phyloP scores from a whole-genome alignment of 1,284 basidiomycete genomes.

The Cutaneotrichosporon sp. region DNA sequence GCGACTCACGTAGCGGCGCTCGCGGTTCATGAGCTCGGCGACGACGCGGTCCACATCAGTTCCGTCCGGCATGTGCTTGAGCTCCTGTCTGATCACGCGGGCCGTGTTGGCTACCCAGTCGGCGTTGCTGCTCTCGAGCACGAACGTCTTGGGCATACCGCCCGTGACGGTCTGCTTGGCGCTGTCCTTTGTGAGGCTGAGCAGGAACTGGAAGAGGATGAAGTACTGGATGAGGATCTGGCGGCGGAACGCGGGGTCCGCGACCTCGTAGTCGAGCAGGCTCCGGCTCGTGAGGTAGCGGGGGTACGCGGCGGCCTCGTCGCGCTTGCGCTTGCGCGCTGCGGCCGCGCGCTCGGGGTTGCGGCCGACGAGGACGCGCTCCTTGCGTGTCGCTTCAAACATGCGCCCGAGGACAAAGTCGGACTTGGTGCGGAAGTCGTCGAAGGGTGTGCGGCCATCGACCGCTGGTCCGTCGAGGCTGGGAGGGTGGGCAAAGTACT shows the following conservation, averaged over 20 bases:
- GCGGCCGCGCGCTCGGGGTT: constrained; percentile 23
- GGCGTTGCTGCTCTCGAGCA: constrained; percentile 38
- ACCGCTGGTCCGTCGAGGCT: constrained; percentile 40
- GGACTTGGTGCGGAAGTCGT: constrained; percentile 39
- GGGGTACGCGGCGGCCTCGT: constrained; percentile 40
- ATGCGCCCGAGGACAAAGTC: constrained; percentile 46
- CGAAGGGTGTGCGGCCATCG: constrained; percentile 35
- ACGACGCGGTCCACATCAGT: constrained; percentile 39
- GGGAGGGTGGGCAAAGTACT: constrained; percentile 50
- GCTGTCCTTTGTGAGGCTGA: constrained; percentile 42
- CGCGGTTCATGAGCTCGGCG: constrained; percentile 40
- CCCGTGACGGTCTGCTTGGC: constrained; percentile 49
- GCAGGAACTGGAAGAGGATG: constrained; percentile 52
- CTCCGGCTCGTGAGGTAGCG: constrained; percentile 47
- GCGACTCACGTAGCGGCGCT: constrained; percentile 46
- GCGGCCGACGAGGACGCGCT: constrained; percentile 37
- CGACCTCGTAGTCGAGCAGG: constrained; percentile 45
- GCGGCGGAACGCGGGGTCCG: constrained; percentile 50
- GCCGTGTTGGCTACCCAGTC: constrained; percentile 39
- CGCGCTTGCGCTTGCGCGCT: constrained; percentile 35
- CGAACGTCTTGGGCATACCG: constrained; percentile 49
- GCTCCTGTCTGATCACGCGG: constrained; percentile 36
- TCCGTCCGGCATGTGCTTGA: constrained; percentile 43
- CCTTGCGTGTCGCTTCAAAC: constrained; percentile 40
- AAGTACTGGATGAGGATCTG: constrained; percentile 53